Evolutionary conservation across 1,284 basidiomycete species (phyloP), one percentile per base, ranked within the genome.

Genomic region (Inonotus obliquus): DNA sequence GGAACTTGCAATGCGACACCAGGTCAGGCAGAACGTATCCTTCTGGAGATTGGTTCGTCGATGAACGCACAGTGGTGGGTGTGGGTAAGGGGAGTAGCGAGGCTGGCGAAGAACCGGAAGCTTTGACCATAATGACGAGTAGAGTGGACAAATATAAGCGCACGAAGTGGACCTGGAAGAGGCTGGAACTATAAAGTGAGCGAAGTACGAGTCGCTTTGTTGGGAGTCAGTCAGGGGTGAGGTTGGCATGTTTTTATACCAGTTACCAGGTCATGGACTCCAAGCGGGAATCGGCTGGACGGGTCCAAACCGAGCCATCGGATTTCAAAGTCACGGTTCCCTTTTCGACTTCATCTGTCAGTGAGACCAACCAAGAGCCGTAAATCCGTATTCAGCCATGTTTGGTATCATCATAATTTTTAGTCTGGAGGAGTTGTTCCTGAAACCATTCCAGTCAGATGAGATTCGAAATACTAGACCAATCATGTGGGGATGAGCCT

Each of bases 21-120:
- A 89, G 81, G 71, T 89, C 85, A 41, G 86, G 87, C 59, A 89
- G 79, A 60, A 82, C 72, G 71, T 87, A 86, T 35, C 59, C 55
- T 23, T 41, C 19, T 4, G 63, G 55, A 9, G 21, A 51, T 37
- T 32, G 27, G 25, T 53, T 57, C 19, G 35, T 25, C 21, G 45
- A 27, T 25, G 35, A 10, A 21, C 48, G 53, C 13, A 45, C 23
- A 11, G 21, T 23, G 29, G 52, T 54, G 10, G 48, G 35, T 49
- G 45, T 19, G 27, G 35, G 37, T 41, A 60, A 38, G 27, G 52
- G 54, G 23, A 57, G 39, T 17, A 53, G 47, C 17, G 37, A 17
- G 48, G 39, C 2, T 3, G 57, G 38, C 32, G 62, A 53, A 27
- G 62, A 63, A 39, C 29, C 37, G 29, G 62, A 54, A 17, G 56